Percentiles rank a stretch among this genome's conserved stretches.
Conservation (phyloP, 2,329 filamentous ascomycete species). For the Torrubiella hemipterigena region DNA sequence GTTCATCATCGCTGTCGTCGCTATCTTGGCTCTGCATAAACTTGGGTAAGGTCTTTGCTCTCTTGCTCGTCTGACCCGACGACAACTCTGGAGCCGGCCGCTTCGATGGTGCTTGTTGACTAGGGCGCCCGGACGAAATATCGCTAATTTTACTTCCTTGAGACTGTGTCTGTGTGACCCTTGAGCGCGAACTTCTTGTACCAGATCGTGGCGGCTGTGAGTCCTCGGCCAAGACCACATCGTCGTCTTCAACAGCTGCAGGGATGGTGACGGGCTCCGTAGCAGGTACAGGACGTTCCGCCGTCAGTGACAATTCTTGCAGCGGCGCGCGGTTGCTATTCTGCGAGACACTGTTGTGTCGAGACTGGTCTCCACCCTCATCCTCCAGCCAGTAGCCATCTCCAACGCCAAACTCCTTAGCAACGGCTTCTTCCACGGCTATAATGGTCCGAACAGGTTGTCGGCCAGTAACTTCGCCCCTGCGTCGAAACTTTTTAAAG, state of each 20-base stretch:
- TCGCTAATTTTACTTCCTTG: too few relatives aligned
- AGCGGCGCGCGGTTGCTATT: too few relatives aligned
- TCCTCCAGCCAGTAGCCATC: constrained; percentile 59
- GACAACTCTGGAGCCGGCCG: constrained; percentile 18
- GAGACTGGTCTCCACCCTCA: too few relatives aligned
- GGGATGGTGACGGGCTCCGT: too few relatives aligned
- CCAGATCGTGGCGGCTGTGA: constrained; percentile 5
- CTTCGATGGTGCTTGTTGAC: too few relatives aligned
- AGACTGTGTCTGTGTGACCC: constrained; percentile 6
- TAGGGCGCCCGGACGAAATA: too few relatives aligned
- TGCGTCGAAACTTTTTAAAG: constrained; percentile 75
- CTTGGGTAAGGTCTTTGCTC: constrained; percentile 14
- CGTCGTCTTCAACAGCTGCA: too few relatives aligned
- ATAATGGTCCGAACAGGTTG: constrained; percentile 48
- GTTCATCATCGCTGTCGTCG: constrained; percentile 42
- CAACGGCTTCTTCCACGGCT: constrained; percentile 56
- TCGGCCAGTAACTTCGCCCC: constrained; percentile 35
- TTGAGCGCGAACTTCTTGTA: too few relatives aligned
- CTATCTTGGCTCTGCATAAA: constrained; percentile 22
- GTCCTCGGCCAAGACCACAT: too few relatives aligned
- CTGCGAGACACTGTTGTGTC: too few relatives aligned
- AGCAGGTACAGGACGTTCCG: too few relatives aligned
- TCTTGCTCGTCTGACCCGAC: constrained; percentile 16
- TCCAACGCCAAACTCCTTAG: constrained; percentile 61
- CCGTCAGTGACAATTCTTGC: too few relatives aligned